Conservation (phyloP, 257 asterid genomes). For the Penstemon davidsonii region DNA sequence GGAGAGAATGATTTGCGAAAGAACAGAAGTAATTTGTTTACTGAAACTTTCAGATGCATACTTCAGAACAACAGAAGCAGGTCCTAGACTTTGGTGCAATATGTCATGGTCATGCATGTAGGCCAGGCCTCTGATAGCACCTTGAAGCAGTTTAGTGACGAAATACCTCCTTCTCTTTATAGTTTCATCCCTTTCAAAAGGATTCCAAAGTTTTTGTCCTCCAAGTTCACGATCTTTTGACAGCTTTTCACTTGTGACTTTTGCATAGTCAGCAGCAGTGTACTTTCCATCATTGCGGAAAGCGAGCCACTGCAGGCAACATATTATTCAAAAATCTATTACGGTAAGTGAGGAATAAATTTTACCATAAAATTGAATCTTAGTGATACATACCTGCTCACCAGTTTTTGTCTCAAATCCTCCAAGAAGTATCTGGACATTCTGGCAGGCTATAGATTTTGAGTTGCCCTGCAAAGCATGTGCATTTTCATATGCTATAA, state of each 20-base stretch:
- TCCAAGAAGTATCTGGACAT: conserved; percentile 81
- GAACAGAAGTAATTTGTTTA: conserved; percentile 6
- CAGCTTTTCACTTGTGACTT: conserved; percentile 66
- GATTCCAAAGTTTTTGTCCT: conserved; percentile 69
- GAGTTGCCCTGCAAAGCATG: conserved; percentile 55
- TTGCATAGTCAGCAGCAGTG: conserved; percentile 88
- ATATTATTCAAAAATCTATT: conserved; percentile 13
- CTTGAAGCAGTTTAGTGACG: conserved; percentile 71
- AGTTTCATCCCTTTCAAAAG: conserved; percentile 67
- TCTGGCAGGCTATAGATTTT: conserved; percentile 41
- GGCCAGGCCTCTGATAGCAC: conserved; percentile 65
- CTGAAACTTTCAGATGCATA: conserved; percentile 33
- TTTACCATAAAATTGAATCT: conserved; percentile 19
- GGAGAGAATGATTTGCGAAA: conserved; percentile 8
- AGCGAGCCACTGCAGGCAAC: conserved; percentile 83
- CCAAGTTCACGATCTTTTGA: conserved; percentile 51
- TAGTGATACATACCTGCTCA: conserved; percentile 64
- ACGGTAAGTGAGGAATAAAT: not conserved
- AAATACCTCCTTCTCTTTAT: conserved; percentile 66
- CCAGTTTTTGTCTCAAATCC: conserved; percentile 96
- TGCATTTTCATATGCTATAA: conserved; percentile 21
- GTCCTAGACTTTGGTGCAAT: conserved; percentile 94
- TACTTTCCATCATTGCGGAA: conserved; percentile 80
- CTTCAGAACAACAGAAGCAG: conserved; percentile 88
- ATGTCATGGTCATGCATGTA: conserved; percentile 78